Percentiles rank a stretch among this genome's conserved stretches.
Evolutionary conservation across 1,139 yeast genomes (phyloP).

Genomic region (Candida mesenterica): DNA sequence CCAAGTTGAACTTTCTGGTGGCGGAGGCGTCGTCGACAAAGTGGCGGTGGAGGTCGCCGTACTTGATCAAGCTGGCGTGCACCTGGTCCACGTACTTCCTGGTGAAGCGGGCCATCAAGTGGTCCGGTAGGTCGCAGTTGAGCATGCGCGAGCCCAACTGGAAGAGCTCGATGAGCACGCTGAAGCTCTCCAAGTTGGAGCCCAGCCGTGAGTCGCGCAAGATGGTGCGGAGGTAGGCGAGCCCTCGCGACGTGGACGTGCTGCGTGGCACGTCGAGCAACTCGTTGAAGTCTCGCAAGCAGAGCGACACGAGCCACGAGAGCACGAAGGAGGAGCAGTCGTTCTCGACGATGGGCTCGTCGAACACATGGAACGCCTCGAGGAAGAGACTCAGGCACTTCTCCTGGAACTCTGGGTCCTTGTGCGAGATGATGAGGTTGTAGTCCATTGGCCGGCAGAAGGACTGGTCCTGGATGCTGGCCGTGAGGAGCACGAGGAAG

Average conservation of each 20-base stretch:
- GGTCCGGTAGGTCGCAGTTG: conserved; percentile 20
- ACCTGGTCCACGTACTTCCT: conserved; percentile 37
- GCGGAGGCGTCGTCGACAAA: conserved; percentile 8
- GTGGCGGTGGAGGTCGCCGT: conserved; percentile 6
- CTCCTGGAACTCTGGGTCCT: conserved; percentile 26
- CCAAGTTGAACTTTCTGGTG: conserved; percentile 20
- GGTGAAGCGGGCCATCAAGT: conserved; percentile 47
- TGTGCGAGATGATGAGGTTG: conserved; percentile 27
- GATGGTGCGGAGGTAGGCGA: conserved; percentile 31
- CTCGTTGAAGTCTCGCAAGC: conserved; percentile 39
- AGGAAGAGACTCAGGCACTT: conserved; percentile 35
- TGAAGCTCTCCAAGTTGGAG: conserved; percentile 40
- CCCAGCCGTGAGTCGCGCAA: conserved; percentile 34
- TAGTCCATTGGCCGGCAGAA: conserved; percentile 57
- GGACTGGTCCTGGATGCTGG: conserved; percentile 53
- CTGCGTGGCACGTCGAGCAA: conserved; percentile 15
- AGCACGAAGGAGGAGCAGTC: conserved; percentile 30
- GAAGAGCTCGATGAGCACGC: conserved; percentile 42
- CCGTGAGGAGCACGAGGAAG: conserved; percentile 49
- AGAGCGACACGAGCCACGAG: conserved; percentile 36
- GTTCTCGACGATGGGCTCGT: conserved; percentile 21
- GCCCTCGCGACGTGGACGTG: conserved; percentile 15
- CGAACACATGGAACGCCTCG: conserved; percentile 30
- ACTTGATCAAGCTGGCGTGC: conserved; percentile 24
- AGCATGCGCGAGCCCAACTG: conserved; percentile 42